Evolutionary conservation across 352 stramenopile genomes (phyloP), one percentile per base, ranked within the genome.

Genomic region (Aphanomyces euteiches): DNA sequence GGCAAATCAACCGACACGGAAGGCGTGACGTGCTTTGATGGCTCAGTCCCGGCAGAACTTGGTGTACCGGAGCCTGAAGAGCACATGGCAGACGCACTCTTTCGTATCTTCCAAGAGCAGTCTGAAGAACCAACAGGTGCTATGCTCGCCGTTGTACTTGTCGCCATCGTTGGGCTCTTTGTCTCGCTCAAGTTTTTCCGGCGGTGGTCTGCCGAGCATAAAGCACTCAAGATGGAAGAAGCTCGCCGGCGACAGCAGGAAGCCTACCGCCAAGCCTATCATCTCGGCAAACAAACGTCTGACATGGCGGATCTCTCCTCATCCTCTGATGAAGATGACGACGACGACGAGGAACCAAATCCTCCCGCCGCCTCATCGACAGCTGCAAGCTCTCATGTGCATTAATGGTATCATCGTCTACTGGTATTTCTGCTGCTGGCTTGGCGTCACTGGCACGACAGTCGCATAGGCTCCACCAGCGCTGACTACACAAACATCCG

Each of bases 21-120:
- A 64, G 87, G 85, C 6, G 73, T 82, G 45, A 84, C 92, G 39
- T 94, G 87, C 79, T 94, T 94, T 39, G 87, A 94, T 54, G 85
- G 87, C 47, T 93, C 85, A 3, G 82, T 94, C 41, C 83, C 87
- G 21, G 69, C 77, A 13, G 72, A 82, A 37, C 60, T 87, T 6
- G 84, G 83, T 10, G 73, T 79, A 39, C 56, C 76, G 1, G 83
- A 92, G 64, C 84, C 86, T 7, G 79, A 67, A 3, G 86, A 90
- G 67, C 77, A 83, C 1, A 88, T 80, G 83, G 74, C 89, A 67
- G 68, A 74, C 21, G 39, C 67, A n/a, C 56, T 90, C 37, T 71
- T 17, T 47, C 83, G 81, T 5, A 64, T 93, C 48, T 80, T 90
- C 45, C 77, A 88, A 45, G 78, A 94, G 72, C 81, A 94, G 57